Base-by-base conservation (phyloP, 768 basidiomycete species). In the Tulasnella sp. region DNA sequence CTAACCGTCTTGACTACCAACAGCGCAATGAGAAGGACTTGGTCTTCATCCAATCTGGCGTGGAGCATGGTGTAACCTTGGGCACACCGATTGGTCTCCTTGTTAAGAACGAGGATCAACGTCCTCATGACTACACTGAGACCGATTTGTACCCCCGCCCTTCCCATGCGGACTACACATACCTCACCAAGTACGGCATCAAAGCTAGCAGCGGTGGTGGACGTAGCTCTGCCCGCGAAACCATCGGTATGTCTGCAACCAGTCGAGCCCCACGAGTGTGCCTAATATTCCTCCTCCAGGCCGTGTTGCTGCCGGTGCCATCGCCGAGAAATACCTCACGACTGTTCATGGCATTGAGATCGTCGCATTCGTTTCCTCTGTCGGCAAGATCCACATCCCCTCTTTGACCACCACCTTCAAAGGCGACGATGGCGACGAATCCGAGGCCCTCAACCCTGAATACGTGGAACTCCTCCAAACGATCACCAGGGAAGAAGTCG, bases 201-300 rank as follows among this genome's bases (percentile, higher is more conserved):
- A 98, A 98, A 74, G 96, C 96, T 0, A 91, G 88, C 75, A 89
- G 86, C 59, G 96, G 96, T 35, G 96, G 96, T 45, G 96, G 96
- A 5, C 76, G 96, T 17, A 89, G 87, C 64, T 89, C 86, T 66
- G 96, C 96, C 40, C 81, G 96, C 25, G 96, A 99, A 72, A 98
- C 96, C 25, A 91, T 98, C 65, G 94, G 94, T 84, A 63, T 49
- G 69, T 15, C 11, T 15, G 32, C 8, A 12, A 31, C 11, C 9
- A 54, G 49, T 25, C 11, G 19, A 21, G 6, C 17, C 2, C 45
- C 17, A 1, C 11, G 7, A 2, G 15, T 58, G 0, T 34, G 12
- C 5, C 6, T 34, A 12, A 2, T 12, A 12, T 36, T 5, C 7
- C 9, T 34, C 31, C 6, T 41, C 40, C 64, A 91, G 88, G 88